Conservation (phyloP, 2,329 filamentous ascomycete genomes). For the Beauveria sp. region DNA sequence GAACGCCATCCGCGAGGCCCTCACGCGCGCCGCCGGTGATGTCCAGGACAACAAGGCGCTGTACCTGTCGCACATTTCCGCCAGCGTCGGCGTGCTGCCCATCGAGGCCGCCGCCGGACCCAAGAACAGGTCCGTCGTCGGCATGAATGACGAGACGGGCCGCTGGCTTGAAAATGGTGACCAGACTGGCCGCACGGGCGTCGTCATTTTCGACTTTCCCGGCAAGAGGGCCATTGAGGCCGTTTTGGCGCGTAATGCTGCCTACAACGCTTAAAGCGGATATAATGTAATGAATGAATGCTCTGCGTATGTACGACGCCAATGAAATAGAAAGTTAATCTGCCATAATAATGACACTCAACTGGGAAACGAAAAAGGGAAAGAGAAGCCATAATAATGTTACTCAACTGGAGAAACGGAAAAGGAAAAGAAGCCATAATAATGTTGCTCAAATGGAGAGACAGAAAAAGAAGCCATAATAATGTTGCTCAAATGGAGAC, state of each 20-base stretch:
- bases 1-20: constrained; percentile 33
- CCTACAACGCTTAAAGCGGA: constrained; percentile 14
- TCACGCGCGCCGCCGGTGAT: constrained; percentile 29
- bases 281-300: background rate
- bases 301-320: background rate
- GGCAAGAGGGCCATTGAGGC: constrained; percentile 34
- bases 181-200: constrained; percentile 29
- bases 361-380: too few relatives aligned
- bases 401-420: too few relatives aligned
- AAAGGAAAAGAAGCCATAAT: too few relatives aligned
- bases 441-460: too few relatives aligned
- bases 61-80: constrained; percentile 40
- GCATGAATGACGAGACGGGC: constrained; percentile 44
- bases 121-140: constrained; percentile 31
- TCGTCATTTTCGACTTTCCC: constrained; percentile 44
- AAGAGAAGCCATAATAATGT: too few relatives aligned
- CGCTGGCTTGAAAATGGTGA: constrained; percentile 29
- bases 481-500: too few relatives aligned
- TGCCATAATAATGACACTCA: too few relatives aligned
- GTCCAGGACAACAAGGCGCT: constrained; percentile 28
- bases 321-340: background rate
- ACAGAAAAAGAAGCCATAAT: too few relatives aligned
- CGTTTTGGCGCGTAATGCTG: constrained; percentile 34
- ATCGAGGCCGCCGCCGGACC: constrained; percentile 43
- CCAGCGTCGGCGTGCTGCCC: constrained; percentile 39